Evolutionary conservation across 78 protist species (phyloP).

Genomic region (Parvularia atlantis): DNA sequence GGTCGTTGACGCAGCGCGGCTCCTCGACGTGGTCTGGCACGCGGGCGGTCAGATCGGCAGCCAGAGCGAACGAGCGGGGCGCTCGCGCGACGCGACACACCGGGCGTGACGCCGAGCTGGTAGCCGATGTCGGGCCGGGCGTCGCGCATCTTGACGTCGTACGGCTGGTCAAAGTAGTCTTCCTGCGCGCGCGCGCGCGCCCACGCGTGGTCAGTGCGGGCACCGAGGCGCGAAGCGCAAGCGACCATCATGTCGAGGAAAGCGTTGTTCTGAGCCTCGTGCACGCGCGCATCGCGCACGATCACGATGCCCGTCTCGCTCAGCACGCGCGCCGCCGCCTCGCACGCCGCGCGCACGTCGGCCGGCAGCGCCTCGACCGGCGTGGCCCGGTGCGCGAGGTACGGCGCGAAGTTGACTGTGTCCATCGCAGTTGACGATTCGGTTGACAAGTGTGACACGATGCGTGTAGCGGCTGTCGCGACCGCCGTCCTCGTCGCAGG

Average conservation of each 20-base stretch:
- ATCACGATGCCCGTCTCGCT: neutral
- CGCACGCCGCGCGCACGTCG: too few species aligned
- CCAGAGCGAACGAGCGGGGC: neutral
- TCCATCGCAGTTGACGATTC: too few species aligned
- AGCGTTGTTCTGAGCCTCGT: neutral
- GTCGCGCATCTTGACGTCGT: conserved; percentile 45
- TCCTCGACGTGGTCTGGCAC: neutral
- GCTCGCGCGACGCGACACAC: neutral
- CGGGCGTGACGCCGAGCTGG: conserved; percentile 41
- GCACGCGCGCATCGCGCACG: conserved; percentile 15
- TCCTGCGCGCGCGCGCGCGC: too few species aligned
- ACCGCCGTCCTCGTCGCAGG: too few species aligned
- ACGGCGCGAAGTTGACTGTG: too few species aligned
- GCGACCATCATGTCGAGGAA: conserved; percentile 60
- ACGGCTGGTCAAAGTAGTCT: conserved; percentile 62
- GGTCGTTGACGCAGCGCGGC: neutral
- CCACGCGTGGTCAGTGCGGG: too few species aligned
- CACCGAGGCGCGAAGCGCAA: too few species aligned
- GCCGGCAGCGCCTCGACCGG: too few species aligned
- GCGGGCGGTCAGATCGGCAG: neutral
- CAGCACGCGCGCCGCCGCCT: too few species aligned
- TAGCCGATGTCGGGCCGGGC: conserved; percentile 60
- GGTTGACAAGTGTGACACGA: too few species aligned
- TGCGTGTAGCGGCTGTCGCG: too few species aligned
- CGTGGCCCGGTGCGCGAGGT: too few species aligned